Evolutionary conservation across 805 yeast species (phyloP), one percentile per base, ranked within the genome.

Genomic region (Yarrowia porcina): DNA sequence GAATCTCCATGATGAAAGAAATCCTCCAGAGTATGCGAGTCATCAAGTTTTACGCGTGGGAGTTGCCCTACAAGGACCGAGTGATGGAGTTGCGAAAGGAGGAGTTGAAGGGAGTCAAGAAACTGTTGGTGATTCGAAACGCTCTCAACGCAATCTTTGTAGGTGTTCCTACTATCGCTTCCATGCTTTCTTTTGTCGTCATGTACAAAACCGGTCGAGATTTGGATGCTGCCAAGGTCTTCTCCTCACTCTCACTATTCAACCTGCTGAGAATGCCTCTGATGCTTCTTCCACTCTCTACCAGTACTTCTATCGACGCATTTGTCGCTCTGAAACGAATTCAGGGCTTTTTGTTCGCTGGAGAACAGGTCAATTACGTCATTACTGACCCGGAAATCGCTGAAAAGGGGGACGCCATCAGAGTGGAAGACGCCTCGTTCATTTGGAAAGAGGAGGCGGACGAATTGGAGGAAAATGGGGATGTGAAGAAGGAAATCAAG

Each of bases 311-410:
- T 38, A 86, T 91, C 64, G 97, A 91, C 72, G 87, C 96, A 7
- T 90, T 88, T 75, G 97, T 92, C 21, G 90, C 97, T 0, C 73
- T 92, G 61, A 92, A 89, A 72, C 88, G 99, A 81, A 86, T 93
- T 61, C 82, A 81, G 65, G 86, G 83, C 21, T 93, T 91, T 71
- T 80, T 93, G 71, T 78, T 80, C 52, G 76, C 79, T 28, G 77
- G 77, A 18, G 79, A 79, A 67, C 71, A 71, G 42, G 72, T 70
- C 1, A 67, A 70, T 15, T 70, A 70, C 4, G 72, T 75, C 9
- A 38, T 47, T 6, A 65, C 65, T 13, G 62, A 68, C 23, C 66
- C 62, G 3, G 65, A 54, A 3, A 69, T 71, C 13, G 76, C 76
- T 6, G 68, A 72, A 33, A 66, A 76, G 17, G 86, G 89, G 0